Percentiles rank a stretch among this genome's conserved stretches.
phyloP scores from a whole-genome alignment of 2,329 filamentous ascomycete species.

The Pseudofabraea citricarpa region DNA sequence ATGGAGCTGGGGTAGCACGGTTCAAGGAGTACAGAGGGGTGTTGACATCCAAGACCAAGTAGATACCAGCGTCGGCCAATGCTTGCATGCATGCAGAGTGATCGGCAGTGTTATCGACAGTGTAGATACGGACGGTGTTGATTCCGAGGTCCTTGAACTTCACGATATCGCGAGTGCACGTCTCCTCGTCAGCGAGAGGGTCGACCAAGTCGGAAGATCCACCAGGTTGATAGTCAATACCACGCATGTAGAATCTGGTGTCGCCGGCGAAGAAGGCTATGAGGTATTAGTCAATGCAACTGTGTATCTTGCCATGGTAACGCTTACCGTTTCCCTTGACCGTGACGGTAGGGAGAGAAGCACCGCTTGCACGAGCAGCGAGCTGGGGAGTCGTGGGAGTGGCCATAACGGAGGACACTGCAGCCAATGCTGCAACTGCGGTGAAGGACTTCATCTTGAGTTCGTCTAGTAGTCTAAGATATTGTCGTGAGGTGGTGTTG shows the following conservation, averaged over 20 bases:
- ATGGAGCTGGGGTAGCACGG: slow-evolving; percentile 49
- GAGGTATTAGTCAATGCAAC: neutral
- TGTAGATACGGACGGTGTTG: slow-evolving; percentile 68
- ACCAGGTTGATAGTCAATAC: slow-evolving; percentile 60
- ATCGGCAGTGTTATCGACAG: slow-evolving; percentile 59
- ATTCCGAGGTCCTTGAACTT: slow-evolving; percentile 63
- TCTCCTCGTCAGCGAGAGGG: slow-evolving; percentile 51
- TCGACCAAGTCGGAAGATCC: slow-evolving; percentile 56
- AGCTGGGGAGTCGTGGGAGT: neutral
- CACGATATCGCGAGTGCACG: slow-evolving; percentile 58
- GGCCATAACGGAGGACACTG: slow-evolving; percentile 1
- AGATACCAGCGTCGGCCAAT: slow-evolving; percentile 63
- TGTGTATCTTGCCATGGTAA: too few relatives aligned
- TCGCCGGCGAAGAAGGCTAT: neutral
- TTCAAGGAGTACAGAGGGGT: slow-evolving; percentile 64
- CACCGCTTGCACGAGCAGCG: neutral
- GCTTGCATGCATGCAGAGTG: slow-evolving; percentile 65
- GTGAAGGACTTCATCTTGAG: slow-evolving; percentile 5
- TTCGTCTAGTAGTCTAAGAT: too few relatives aligned
- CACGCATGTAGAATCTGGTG: slow-evolving; percentile 46
- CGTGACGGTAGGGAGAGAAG: slow-evolving; percentile 2
- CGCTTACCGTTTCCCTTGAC: slow-evolving; percentile 7
- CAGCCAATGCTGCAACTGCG: slow-evolving; percentile 2
- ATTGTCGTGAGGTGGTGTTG: neutral
- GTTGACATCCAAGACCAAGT: slow-evolving; percentile 66